Evolutionary conservation across 1,284 basidiomycete species (phyloP).

Genomic region (Wolfiporia cocos): DNA sequence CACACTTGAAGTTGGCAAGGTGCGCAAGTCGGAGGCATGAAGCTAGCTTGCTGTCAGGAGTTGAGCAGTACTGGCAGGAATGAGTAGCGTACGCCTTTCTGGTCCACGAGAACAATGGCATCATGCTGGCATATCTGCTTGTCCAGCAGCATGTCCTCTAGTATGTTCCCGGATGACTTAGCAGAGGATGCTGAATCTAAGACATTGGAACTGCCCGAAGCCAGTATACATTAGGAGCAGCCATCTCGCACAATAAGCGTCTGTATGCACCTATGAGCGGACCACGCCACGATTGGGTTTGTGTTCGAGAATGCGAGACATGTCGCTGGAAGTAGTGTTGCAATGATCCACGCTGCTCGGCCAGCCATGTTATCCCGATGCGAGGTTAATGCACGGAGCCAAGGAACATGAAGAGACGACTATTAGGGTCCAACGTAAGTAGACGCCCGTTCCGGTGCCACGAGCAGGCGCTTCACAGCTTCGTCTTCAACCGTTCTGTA

Average conservation of each 20-base stretch:
- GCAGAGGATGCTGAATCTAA: conserved; percentile 35
- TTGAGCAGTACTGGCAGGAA: conserved; percentile 1
- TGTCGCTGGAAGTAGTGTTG: conserved; percentile 36
- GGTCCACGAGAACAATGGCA: conserved; percentile 59
- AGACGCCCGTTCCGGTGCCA: no score
- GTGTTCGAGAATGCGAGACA: conserved; percentile 54
- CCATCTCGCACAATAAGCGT: no score
- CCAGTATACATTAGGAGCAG: no score
- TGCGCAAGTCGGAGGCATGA: conserved; percentile 64
- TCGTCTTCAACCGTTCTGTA: no score
- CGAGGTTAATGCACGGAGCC: neutral
- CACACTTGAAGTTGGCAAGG: conserved; percentile 44
- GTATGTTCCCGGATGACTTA: conserved; percentile 29
- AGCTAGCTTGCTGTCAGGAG: conserved; percentile 34
- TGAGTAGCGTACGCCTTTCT: conserved; percentile 49
- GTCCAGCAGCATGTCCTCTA: conserved; percentile 39
- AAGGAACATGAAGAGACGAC: no score
- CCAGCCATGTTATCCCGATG: conserved; percentile 12
- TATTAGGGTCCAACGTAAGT: no score
- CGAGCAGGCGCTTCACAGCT: no score
- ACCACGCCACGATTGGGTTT: conserved; percentile 63
- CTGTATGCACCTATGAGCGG: conserved; percentile 47
- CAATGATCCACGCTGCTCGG: conserved; percentile 16
- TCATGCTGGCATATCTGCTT: conserved; percentile 55
- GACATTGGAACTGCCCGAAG: conserved; percentile 41